Evolutionary conservation across 1,139 yeast species (phyloP).

Genomic region (Candida tropicalis): DNA sequence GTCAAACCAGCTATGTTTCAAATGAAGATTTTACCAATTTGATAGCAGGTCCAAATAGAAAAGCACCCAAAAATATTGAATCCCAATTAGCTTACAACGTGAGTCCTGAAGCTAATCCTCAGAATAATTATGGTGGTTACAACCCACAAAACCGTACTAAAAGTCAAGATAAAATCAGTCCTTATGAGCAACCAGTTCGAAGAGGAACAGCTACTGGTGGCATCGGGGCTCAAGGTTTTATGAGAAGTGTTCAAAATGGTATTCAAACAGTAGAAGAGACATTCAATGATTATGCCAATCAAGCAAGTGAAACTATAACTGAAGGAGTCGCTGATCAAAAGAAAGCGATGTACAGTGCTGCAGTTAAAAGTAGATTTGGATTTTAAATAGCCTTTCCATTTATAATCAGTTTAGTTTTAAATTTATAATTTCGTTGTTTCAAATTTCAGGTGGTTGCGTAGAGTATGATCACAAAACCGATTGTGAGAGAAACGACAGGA

Average conservation of each 20-base stretch:
- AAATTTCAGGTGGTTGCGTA: too few species aligned
- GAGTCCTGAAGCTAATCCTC: slow-evolving; percentile 49
- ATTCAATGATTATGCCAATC: slow-evolving; percentile 59
- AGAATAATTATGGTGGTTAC: slow-evolving; percentile 32
- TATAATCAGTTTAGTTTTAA: too few species aligned
- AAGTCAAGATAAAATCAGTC: slow-evolving; percentile 25
- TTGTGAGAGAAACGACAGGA: too few species aligned
- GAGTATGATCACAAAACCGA: too few species aligned
- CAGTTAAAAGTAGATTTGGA: slow-evolving; percentile 58
- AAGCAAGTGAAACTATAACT: slow-evolving; percentile 54
- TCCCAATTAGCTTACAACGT: slow-evolving; percentile 59
- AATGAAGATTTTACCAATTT: slow-evolving; percentile 60
- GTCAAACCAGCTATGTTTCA: slow-evolving; percentile 59
- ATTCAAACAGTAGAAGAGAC: slow-evolving; percentile 57
- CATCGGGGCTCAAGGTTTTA: slow-evolving; percentile 39
- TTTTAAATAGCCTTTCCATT: slow-evolving; percentile 32
- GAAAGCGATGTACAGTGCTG: slow-evolving; percentile 52
- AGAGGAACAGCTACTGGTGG: slow-evolving; percentile 22
- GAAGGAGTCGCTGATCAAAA: slow-evolving; percentile 55
- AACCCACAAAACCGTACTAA: slow-evolving; percentile 15
- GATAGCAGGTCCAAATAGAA: slow-evolving; percentile 63
- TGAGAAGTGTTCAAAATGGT: slow-evolving; percentile 54
- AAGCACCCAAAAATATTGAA: slow-evolving; percentile 56
- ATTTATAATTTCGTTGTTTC: neutral
- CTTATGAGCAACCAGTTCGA: slow-evolving; percentile 54